Evolutionary conservation across 805 yeast genomes (phyloP).

Genomic region (Candida mattraensis): DNA sequence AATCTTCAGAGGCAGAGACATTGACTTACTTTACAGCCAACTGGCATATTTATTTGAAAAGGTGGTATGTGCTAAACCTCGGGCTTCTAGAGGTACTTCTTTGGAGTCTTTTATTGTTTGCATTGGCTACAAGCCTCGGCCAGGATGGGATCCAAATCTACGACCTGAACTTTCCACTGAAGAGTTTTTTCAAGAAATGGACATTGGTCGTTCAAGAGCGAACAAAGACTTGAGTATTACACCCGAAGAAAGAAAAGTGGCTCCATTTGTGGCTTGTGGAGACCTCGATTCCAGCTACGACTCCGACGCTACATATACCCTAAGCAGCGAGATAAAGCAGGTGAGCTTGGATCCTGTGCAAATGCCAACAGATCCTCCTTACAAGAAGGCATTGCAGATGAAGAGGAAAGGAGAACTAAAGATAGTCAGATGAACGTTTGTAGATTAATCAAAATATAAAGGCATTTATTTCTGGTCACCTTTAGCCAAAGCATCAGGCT

Average conservation of each 20-base stretch:
- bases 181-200: conserved; percentile 70
- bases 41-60: conserved; percentile 79
- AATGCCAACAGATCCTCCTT: conserved; percentile 95
- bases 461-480: conserved; percentile 33
- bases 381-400: conserved; percentile 85
- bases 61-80: conserved; percentile 94
- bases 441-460: neutral
- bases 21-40: conserved; percentile 91
- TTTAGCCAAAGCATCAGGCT: conserved; percentile 68
- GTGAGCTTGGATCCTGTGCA: conserved; percentile 87
- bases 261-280: conserved; percentile 96
- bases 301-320: conserved; percentile 89
- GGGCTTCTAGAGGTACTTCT: conserved; percentile 93
- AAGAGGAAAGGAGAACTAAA: conserved; percentile 68
- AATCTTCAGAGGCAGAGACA: conserved; percentile 94
- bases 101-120: conserved; percentile 94
- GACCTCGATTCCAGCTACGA: conserved; percentile 77
- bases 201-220: conserved; percentile 54
- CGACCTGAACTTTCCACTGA: conserved; percentile 61
- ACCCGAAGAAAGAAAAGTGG: conserved; percentile 68
- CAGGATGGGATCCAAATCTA: conserved; percentile 75
- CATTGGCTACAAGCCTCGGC: conserved; percentile 78
- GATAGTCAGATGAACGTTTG: conserved; percentile 17
- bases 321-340: conserved; percentile 41
- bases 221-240: conserved; percentile 50